Evolutionary conservation across 2,329 filamentous ascomycete species (phyloP).

Genomic region (Cladosporium velox): DNA sequence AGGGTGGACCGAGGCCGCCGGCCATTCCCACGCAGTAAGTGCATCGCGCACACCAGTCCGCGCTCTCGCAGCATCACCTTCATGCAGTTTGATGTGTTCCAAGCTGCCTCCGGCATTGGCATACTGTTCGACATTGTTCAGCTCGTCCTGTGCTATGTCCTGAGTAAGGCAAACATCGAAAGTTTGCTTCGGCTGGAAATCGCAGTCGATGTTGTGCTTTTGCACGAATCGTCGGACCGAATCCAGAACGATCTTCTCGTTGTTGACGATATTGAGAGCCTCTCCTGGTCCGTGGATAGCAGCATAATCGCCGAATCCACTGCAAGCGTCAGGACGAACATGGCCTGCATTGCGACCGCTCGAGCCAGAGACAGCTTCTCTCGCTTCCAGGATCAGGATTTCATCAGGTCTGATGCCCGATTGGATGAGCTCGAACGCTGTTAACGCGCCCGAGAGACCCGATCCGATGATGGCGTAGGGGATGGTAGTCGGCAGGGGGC

Average conservation of each 20-base stretch:
- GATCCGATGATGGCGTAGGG: slow-evolving; percentile 48
- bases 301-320: slow-evolving; percentile 49
- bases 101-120: slow-evolving; percentile 48
- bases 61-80: slow-evolving; percentile 42
- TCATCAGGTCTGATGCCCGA: slow-evolving; percentile 38
- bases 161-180: slow-evolving; percentile 53
- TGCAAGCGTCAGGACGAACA: slow-evolving; percentile 50
- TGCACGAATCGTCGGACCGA: slow-evolving; percentile 45
- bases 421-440: slow-evolving; percentile 44
- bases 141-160: slow-evolving; percentile 51
- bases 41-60: slow-evolving; percentile 43
- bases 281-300: slow-evolving; percentile 46
- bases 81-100: slow-evolving; percentile 44
- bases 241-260: slow-evolving; percentile 47
- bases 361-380: slow-evolving; percentile 49
- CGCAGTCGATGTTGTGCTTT: slow-evolving; percentile 46
- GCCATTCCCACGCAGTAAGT: slow-evolving; percentile 53
- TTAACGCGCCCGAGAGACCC: slow-evolving; percentile 46
- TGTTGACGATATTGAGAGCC: slow-evolving; percentile 50
- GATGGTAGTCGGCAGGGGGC: slow-evolving; percentile 33
- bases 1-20: slow-evolving; percentile 52
- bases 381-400: slow-evolving; percentile 47
- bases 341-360: slow-evolving; percentile 50
- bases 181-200: slow-evolving; percentile 50
- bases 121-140: slow-evolving; percentile 43